Evolutionary conservation across 2,329 filamentous ascomycete species (phyloP).

Genomic region (Scleromitrula shiraiana): DNA sequence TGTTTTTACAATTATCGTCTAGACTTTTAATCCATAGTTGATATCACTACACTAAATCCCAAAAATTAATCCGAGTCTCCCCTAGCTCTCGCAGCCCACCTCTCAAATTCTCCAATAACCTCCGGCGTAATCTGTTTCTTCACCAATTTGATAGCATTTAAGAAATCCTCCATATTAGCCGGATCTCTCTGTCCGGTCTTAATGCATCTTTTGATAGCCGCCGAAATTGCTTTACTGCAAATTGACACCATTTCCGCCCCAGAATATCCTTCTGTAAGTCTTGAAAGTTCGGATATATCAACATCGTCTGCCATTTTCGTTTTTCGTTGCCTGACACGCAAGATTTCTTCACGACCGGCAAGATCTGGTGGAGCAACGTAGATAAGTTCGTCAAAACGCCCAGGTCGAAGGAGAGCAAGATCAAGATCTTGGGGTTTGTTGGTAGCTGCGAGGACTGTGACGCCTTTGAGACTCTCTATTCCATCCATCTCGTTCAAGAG

Average conservation of each 20-base stretch:
- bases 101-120: constrained; percentile 51
- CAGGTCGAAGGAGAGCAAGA: constrained; percentile 74
- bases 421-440: constrained; percentile 85
- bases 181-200: constrained; percentile 32
- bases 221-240: constrained; percentile 42
- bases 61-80: constrained; percentile 14
- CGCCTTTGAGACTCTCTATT: constrained; percentile 74
- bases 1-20: too few species aligned
- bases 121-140: constrained; percentile 51
- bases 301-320: constrained; percentile 56
- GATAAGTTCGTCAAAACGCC: constrained; percentile 75
- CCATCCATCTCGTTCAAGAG: constrained; percentile 94
- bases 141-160: constrained; percentile 37
- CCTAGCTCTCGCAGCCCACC: constrained; percentile 37
- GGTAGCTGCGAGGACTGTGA: constrained; percentile 83
- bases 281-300: constrained; percentile 55
- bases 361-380: constrained; percentile 78
- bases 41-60: neutral
- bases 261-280: constrained; percentile 66
- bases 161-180: constrained; percentile 38
- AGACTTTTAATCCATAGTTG: too few species aligned
- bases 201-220: constrained; percentile 43
- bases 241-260: constrained; percentile 73
- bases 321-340: constrained; percentile 57
- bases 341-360: constrained; percentile 66